phyloP scores from a whole-genome alignment of 2,329 filamentous ascomycete genomes.

The Malbranchea cinnamomea region DNA sequence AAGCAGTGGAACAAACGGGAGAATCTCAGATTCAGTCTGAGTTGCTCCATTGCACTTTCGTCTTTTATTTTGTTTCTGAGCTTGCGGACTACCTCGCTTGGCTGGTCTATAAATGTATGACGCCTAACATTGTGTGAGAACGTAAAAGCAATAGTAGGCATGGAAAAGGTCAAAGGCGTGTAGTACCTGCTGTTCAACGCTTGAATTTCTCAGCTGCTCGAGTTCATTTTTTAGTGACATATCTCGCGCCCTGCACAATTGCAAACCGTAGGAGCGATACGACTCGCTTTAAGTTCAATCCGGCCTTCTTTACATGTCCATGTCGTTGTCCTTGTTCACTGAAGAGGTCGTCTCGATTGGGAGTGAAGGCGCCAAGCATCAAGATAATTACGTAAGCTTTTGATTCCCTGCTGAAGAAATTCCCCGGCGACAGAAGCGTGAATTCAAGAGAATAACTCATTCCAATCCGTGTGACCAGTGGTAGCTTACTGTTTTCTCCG shows the following conservation, averaged over 20 bases:
- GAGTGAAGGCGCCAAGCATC: no score
- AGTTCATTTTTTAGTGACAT: neutral
- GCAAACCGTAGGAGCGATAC: no score
- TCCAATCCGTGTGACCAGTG: no score
- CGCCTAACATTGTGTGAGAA: conserved; percentile 29
- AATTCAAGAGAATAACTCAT: no score
- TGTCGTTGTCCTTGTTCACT: no score
- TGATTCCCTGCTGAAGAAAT: no score
- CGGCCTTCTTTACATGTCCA: no score
- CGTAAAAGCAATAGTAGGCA: neutral
- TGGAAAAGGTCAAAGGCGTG: conserved; percentile 13
- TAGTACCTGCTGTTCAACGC: conserved; percentile 15
- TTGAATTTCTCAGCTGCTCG: no score
- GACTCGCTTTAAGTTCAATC: no score
- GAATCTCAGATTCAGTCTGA: conserved; percentile 7
- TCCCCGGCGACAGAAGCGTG: no score
- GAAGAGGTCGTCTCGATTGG: no score
- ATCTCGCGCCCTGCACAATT: neutral
- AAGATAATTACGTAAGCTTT: no score
- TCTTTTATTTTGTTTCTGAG: conserved; percentile 40
- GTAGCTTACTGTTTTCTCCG: conserved; percentile 6
- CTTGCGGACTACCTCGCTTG: conserved; percentile 20
- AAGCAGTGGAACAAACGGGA: conserved; percentile 25
- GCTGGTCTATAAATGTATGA: conserved; percentile 48
- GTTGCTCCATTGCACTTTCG: conserved; percentile 33